Evolutionary conservation across 2,329 filamentous ascomycete species (phyloP).

Genomic region (Pseudogymnoascus sp.): DNA sequence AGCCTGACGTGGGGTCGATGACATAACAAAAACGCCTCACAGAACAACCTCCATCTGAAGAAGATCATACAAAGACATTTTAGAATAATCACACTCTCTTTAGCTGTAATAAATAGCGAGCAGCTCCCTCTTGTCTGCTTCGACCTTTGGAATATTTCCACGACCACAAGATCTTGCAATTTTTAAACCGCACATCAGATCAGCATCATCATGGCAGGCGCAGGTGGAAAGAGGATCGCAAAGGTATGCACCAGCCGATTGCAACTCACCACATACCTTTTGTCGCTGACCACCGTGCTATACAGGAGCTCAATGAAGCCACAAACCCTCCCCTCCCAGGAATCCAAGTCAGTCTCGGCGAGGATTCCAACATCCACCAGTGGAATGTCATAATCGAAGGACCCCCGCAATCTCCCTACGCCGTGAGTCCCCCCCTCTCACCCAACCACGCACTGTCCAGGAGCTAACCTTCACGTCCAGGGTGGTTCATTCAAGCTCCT

Average conservation of each 20-base stretch:
- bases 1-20: conserved; percentile 5
- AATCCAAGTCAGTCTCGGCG: conserved; percentile 46
- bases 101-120: conserved; percentile 3
- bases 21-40: neutral
- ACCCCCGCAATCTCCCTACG: conserved; percentile 55
- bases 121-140: neutral
- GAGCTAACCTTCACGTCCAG: conserved; percentile 24
- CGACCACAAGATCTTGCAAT: conserved; percentile 8
- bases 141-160: neutral
- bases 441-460: neutral
- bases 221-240: conserved; percentile 22
- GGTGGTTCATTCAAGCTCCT: conserved; percentile 59
- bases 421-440: conserved; percentile 39
- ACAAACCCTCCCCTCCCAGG: conserved; percentile 46
- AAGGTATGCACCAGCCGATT: conserved; percentile 15
- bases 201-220: conserved; percentile 20
- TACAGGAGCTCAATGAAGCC: conserved; percentile 54
- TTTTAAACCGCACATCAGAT: conserved; percentile 5
- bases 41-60: neutral
- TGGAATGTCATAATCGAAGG: conserved; percentile 63
- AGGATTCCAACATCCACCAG: conserved; percentile 57
- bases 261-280: neutral
- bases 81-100: neutral
- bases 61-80: neutral
- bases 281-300: conserved; percentile 5